Evolutionary conservation across 495 filamentous ascomycete species (phyloP).

Genomic region (Penicillium argentinense): DNA sequence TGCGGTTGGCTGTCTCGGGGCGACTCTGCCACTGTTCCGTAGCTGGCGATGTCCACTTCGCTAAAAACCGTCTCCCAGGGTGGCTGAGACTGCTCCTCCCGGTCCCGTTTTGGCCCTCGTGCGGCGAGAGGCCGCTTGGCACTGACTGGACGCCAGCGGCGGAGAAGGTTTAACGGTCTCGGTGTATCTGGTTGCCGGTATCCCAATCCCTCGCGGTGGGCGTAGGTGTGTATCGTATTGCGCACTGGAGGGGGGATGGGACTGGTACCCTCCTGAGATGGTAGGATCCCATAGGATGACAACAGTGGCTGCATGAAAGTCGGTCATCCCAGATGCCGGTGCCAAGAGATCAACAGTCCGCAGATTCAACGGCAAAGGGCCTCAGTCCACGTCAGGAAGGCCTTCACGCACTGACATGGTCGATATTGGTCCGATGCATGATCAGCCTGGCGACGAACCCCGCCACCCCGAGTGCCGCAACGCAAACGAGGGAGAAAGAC

Average conservation of each 20-base stretch:
- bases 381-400: not conserved
- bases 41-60: conserved; percentile 1
- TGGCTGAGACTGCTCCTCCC: conserved; percentile 6
- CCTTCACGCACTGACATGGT: conserved; percentile 1
- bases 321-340: not conserved
- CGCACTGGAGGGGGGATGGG: not conserved
- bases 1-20: conserved; percentile 13
- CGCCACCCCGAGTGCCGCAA: not conserved
- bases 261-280: not conserved
- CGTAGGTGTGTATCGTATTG: not conserved
- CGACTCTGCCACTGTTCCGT: conserved; percentile 9
- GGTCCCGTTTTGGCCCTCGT: not conserved
- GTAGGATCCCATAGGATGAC: not conserved
- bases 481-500: not conserved
- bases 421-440: not conserved
- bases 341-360: not conserved
- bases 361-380: not conserved
- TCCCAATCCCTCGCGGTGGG: not conserved
- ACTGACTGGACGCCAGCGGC: not conserved
- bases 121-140: not conserved
- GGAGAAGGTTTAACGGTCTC: conserved; percentile 4
- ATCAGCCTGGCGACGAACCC: not conserved
- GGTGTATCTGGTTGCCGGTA: not conserved
- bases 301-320: not conserved
- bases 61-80: not conserved